Evolutionary conservation across 345 rosid genomes (phyloP).

Genomic region (Gossypium bickii): DNA sequence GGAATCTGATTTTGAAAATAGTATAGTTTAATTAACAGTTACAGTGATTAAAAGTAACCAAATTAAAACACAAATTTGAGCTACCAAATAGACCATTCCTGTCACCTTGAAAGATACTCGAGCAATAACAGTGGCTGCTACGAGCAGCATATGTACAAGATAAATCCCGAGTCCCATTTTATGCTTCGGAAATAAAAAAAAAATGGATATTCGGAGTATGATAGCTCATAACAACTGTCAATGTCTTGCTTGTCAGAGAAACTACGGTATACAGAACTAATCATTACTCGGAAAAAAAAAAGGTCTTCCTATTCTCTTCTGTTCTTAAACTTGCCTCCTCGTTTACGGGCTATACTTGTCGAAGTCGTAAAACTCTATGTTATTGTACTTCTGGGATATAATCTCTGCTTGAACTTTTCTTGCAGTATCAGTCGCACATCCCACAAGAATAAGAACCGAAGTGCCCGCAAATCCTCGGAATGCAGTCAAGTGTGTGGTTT

Average conservation of each 20-base stretch:
- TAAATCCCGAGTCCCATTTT: background rate
- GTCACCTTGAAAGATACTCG: background rate
- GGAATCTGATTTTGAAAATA: too few relatives aligned
- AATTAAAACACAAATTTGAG: background rate
- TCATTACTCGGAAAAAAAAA: background rate
- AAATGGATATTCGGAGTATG: background rate
- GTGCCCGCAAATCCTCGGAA: slow-evolving; percentile 98
- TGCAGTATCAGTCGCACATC: slow-evolving; percentile 91
- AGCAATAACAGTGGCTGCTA: background rate
- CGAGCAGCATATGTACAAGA: background rate
- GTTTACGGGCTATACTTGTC: slow-evolving; percentile 38
- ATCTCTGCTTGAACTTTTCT: slow-evolving; percentile 96
- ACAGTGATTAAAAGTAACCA: too few relatives aligned
- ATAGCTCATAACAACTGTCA: background rate
- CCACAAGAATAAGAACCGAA: slow-evolving; percentile 94
- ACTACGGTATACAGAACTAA: background rate
- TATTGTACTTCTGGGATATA: slow-evolving; percentile 91
- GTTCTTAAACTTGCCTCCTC: background rate
- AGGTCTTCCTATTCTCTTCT: background rate
- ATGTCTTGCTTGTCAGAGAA: background rate
- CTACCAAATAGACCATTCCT: background rate
- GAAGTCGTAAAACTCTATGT: slow-evolving; percentile 80
- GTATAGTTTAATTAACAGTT: too few relatives aligned
- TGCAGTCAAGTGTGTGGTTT: slow-evolving; percentile 85
- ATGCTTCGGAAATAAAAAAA: too few relatives aligned